Percentiles rank a stretch among this genome's conserved stretches.
These are phyloP conservation scores for Angophora floribunda DNA, from an alignment of 345 rosid genomes.

Conservation along the genomic window DNA sequence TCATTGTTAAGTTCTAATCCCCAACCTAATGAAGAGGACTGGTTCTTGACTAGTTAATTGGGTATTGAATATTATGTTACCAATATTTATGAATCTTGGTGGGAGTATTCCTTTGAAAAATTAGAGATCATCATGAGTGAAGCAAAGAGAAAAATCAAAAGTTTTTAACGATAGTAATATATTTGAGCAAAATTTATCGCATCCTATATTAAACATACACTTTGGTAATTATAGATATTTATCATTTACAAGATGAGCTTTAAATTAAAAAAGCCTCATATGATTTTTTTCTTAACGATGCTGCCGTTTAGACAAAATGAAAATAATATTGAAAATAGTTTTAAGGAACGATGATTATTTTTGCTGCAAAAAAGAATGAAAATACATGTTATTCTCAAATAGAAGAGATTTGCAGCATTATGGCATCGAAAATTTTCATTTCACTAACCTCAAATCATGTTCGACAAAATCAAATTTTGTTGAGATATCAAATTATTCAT, in stretches of 20 bases:
- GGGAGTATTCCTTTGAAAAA: not conserved
- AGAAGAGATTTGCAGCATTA: not conserved
- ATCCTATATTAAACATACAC: not conserved
- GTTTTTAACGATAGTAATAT: not conserved
- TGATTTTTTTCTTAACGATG: not conserved
- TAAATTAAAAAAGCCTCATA: not conserved
- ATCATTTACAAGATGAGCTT: not conserved
- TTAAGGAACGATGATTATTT: not conserved
- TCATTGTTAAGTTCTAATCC: not conserved
- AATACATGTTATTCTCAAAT: not conserved
- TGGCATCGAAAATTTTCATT: not conserved
- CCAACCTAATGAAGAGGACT: too few relatives aligned
- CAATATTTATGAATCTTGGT: not conserved
- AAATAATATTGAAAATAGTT: not conserved
- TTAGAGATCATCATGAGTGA: not conserved
- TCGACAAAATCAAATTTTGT: too few relatives aligned
- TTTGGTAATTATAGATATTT: not conserved
- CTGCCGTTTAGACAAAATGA: not conserved
- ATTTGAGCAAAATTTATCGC: not conserved
- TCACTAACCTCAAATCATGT: not conserved
- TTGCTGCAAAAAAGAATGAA: not conserved
- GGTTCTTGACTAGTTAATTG: not conserved
- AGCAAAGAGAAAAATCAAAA: not conserved
- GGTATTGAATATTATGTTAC: too few relatives aligned
- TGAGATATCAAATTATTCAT: not conserved